Evolutionary conservation across 2,329 filamentous ascomycete genomes (phyloP).

Genomic region (Pezicula neosporulosa): DNA sequence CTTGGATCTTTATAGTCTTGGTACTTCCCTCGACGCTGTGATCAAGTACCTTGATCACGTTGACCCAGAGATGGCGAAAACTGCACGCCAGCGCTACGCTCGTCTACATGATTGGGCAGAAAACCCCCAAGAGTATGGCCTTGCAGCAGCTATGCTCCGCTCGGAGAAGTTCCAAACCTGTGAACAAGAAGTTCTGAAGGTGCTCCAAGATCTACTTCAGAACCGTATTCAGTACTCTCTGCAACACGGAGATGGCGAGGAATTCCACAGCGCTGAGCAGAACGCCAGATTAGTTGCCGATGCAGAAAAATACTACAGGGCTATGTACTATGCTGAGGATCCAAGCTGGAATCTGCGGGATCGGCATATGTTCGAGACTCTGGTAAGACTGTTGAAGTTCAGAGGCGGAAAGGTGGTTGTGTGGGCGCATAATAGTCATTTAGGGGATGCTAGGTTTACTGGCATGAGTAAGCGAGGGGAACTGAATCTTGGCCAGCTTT

Average conservation of each 20-base stretch:
- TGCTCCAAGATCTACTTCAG: conserved; percentile 42
- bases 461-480: conserved; percentile 43
- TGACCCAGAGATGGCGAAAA: conserved; percentile 38
- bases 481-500: conserved; percentile 51
- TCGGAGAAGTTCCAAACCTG: conserved; percentile 35
- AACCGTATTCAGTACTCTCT: conserved; percentile 28
- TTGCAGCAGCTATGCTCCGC: conserved; percentile 28
- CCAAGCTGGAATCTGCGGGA: conserved; percentile 30
- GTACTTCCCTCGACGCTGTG: conserved; percentile 40
- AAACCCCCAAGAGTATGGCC: conserved; percentile 45
- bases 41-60: conserved; percentile 44
- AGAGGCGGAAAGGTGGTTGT: conserved; percentile 45
- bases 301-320: no score
- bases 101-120: conserved; percentile 45
- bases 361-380: conserved; percentile 47
- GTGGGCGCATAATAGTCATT: conserved; percentile 51
- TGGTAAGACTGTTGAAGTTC: conserved; percentile 39
- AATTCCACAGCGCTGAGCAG: conserved; percentile 42
- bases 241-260: conserved; percentile 35
- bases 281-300: no score
- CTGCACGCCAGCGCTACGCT: conserved; percentile 41
- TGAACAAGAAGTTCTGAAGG: conserved; percentile 40
- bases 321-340: no score
- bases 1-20: conserved; percentile 49
- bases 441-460: conserved; percentile 50